Base-by-base conservation (phyloP, 129 eudicot species). In the Kitagawia praeruptora region DNA sequence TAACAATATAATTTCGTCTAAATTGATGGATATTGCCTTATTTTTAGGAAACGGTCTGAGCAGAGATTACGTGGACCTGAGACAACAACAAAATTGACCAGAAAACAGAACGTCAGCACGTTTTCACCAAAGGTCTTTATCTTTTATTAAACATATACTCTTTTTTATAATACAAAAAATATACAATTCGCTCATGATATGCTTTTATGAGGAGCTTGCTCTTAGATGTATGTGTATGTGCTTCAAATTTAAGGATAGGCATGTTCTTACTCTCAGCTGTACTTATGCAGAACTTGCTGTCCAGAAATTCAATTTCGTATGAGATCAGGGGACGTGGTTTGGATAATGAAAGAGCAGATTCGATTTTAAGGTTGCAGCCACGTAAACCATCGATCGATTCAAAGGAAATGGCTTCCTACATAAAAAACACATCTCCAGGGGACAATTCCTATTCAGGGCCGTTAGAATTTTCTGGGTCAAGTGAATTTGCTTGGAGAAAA, bases 401-500 rank as follows among this genome's bases (percentile, higher is more conserved):
- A 42, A 70, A 37, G 38, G 88, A 89, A 86, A 85, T 80, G 75
- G 63, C 90, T 63, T 91, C 93, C 83, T 96, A 94, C 63, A 73
- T 77, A 6, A 91, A 88, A 78, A 88, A 87, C 75, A 89, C 87
- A 83, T 91, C 96, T 67, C 96, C 83, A 53, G 93, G 88, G 14
- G 96, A 91, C 34, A 83, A 88, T 70, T 82, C 87, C 13, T 91
- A 82, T 85, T 86, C 93, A 16, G 96, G 98, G 19, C 98, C 96
- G 6, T 71, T 89, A 64, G 93, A 91, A 86, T 90, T 93, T 61
- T 82, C 97, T 42, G 96, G 97, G 18, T 93, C 98, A 78, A 93
- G 97, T 83, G 98, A 96, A 19, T 93, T 93, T 78, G 98, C 96
- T 25, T 93, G 98, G 97, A 97, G 96, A n/a, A 91, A 86, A 77